Conservation (phyloP, 352 stramenopile species). For the Globisporangium rhizosaccharum region DNA sequence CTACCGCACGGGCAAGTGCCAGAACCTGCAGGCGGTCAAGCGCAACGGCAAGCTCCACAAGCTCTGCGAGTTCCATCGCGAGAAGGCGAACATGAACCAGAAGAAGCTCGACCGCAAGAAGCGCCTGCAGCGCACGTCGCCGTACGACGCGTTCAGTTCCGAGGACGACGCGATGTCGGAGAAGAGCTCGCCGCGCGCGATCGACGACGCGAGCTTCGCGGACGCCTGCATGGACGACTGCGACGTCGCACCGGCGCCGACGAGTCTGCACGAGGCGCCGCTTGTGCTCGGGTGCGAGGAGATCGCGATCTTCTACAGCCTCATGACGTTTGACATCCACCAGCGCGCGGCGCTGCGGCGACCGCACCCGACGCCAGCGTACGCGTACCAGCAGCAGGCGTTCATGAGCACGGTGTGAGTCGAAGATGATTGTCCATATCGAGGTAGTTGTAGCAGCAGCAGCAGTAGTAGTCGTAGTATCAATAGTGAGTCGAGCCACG, state of each 20-base stretch:
- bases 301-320: slow-evolving; percentile 70
- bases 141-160: slow-evolving; percentile 34
- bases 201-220: slow-evolving; percentile 27
- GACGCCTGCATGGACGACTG: slow-evolving; percentile 12
- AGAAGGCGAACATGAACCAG: slow-evolving; percentile 81
- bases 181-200: slow-evolving; percentile 41
- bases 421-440: neutral
- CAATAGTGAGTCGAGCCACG: neutral
- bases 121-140: slow-evolving; percentile 46
- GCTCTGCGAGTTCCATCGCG: slow-evolving; percentile 79
- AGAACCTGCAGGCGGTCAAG: slow-evolving; percentile 74
- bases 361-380: slow-evolving; percentile 4
- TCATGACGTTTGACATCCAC: slow-evolving; percentile 68
- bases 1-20: slow-evolving; percentile 81
- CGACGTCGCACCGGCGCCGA: slow-evolving; percentile 25
- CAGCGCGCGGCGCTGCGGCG: slow-evolving; percentile 13
- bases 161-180: slow-evolving; percentile 32
- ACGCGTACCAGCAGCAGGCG: slow-evolving; percentile 19
- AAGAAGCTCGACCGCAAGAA: slow-evolving; percentile 87
- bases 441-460: neutral
- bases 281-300: slow-evolving; percentile 57
- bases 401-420: slow-evolving; percentile 32
- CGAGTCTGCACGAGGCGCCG: slow-evolving; percentile 58
- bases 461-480: neutral
- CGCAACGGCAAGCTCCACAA: slow-evolving; percentile 84